A percentile compares a stretch with the other conserved stretches of the same genome.
Conservation (phyloP, 2,329 filamentous ascomycete genomes). For the Sporothrix pallida region DNA sequence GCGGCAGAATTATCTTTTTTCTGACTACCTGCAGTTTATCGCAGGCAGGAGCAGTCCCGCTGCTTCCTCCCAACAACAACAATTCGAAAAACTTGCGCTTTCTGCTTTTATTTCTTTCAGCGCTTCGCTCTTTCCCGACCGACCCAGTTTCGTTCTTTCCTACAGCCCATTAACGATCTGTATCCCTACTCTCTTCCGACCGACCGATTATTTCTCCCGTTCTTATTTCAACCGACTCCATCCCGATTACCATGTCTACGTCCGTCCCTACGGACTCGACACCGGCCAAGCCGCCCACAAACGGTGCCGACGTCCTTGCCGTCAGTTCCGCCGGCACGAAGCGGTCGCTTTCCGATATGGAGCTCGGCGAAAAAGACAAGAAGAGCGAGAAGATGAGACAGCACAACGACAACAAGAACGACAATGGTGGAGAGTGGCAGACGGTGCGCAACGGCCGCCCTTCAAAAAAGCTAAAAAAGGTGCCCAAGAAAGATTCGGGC, state of each 20-base stretch:
- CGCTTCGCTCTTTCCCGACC: constrained; percentile 9
- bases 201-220: too few species aligned
- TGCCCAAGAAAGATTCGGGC: constrained; percentile 59
- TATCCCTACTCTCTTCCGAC: not conserved
- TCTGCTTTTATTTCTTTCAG: not conserved
- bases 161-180: not conserved
- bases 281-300: not conserved
- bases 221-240: not conserved
- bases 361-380: constrained; percentile 28
- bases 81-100: not conserved
- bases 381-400: not conserved
- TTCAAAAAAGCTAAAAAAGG: constrained; percentile 62
- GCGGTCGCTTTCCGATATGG: constrained; percentile 29
- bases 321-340: constrained; percentile 28
- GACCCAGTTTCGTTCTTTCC: not conserved
- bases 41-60: constrained; percentile 14
- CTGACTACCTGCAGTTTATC: not conserved
- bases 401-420: constrained; percentile 13
- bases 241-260: constrained; percentile 14
- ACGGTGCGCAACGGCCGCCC: constrained; percentile 55
- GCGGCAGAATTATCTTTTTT: constrained; percentile 30
- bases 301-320: not conserved
- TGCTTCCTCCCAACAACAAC: not conserved
- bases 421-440: constrained; percentile 54
- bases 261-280: constrained; percentile 19